A percentile compares a stretch with the other conserved stretches of the same genome.
Conservation (phyloP, 768 basidiomycete species). For the Lepiota brunneoincarnata region DNA sequence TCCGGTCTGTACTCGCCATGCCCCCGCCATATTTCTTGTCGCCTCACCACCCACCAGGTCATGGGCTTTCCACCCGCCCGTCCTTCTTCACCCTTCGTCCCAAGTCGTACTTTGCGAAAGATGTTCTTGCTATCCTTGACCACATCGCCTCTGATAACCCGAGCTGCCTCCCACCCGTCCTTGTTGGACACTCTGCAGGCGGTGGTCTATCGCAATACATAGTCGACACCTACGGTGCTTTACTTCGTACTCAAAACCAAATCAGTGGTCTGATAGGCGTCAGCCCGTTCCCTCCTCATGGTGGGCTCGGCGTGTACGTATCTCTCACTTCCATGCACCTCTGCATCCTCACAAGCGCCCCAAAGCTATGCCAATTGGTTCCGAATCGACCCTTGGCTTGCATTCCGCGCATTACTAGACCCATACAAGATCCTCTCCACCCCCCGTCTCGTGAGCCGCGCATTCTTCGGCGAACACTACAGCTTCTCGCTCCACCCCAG, state of each 20-base stretch:
- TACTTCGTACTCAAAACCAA: not conserved
- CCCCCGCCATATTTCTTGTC: not conserved
- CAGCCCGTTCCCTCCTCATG: conserved; percentile 3
- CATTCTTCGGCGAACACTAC: conserved; percentile 12
- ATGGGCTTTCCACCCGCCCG: conserved; percentile 7
- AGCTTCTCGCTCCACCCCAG: not conserved
- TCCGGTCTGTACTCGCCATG: conserved; percentile 9
- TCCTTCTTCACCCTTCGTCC: conserved; percentile 4
- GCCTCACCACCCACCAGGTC: not conserved
- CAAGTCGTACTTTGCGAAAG: conserved; percentile 4
- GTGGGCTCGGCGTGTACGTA: not conserved
- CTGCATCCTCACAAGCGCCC: not conserved
- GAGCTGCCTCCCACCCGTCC: not conserved
- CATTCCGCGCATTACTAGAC: not conserved
- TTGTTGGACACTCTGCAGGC: not conserved
- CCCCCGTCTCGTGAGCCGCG: conserved; percentile 1
- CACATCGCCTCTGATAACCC: conserved; percentile 5
- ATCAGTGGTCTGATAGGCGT: not conserved
- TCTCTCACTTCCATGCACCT: not conserved
- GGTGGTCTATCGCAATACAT: not conserved
- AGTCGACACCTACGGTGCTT: not conserved
- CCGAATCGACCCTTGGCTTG: not conserved
- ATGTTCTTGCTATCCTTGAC: not conserved
- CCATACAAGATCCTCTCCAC: not conserved
- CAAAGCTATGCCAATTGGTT: not conserved